Evolutionary conservation across 257 asterid genomes (phyloP).

Genomic region (Ballota nigra): DNA sequence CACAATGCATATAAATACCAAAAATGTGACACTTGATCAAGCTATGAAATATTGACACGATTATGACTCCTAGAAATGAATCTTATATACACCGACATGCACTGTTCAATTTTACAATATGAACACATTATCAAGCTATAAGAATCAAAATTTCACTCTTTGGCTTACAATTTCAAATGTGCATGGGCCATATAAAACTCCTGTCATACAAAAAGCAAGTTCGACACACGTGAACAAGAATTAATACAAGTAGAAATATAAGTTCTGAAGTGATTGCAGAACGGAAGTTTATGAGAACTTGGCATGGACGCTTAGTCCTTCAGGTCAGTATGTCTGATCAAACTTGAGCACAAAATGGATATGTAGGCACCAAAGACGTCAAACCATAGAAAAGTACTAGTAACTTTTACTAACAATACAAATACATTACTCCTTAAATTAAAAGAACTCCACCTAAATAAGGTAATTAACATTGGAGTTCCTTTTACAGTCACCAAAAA

Average conservation of each 20-base stretch:
- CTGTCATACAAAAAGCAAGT: not conserved
- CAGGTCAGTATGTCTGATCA: slow-evolving; percentile 15
- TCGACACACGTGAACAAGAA: not conserved
- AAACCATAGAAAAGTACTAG: not conserved
- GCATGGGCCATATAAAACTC: not conserved
- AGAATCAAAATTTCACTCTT: not conserved
- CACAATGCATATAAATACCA: not conserved
- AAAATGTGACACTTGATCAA: not conserved
- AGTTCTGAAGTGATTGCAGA: not conserved
- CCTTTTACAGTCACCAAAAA: slow-evolving; percentile 31
- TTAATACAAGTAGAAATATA: not conserved
- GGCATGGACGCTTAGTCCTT: not conserved
- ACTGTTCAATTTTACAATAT: not conserved
- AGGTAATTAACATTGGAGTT: slow-evolving; percentile 15
- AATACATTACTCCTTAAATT: not conserved
- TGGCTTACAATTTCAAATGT: not conserved
- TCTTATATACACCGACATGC: not conserved
- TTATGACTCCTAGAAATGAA: not conserved
- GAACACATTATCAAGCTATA: not conserved
- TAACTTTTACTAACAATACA: slow-evolving; percentile 11
- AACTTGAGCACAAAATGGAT: not conserved
- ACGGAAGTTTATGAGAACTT: not conserved
- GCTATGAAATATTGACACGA: not conserved
- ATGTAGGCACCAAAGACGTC: slow-evolving; percentile 5
- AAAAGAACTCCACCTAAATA: slow-evolving; percentile 9